Evolutionary conservation across 257 asterid species (phyloP).

Genomic region (Ocimum tenuiflorum): DNA sequence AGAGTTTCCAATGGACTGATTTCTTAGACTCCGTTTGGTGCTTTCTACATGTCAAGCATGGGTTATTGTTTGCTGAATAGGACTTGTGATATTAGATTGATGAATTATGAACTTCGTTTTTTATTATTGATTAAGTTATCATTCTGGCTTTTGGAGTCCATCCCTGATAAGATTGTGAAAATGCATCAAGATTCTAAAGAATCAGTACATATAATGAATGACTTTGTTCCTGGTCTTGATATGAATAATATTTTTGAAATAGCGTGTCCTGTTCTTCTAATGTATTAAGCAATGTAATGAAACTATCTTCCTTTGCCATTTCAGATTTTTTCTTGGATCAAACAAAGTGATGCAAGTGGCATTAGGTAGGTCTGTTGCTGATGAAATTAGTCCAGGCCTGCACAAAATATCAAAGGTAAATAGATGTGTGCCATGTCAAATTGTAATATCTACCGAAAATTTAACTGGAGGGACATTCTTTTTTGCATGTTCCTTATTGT

Average conservation of each 20-base stretch:
- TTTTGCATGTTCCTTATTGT: not conserved
- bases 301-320: not conserved
- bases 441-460: not conserved
- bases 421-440: not conserved
- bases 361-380: constrained; percentile 24
- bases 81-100: not conserved
- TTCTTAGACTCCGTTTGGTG: no score
- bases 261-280: not conserved
- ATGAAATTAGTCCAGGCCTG: constrained; percentile 20
- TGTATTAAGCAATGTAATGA: not conserved
- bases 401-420: constrained; percentile 23
- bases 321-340: constrained; percentile 26
- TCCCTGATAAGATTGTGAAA: not conserved
- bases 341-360: constrained; percentile 26
- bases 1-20: no score
- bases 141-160: not conserved
- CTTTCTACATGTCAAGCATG: no score
- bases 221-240: not conserved
- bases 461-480: no score
- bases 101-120: no score
- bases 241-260: not conserved
- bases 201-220: not conserved
- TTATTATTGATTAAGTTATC: not conserved
- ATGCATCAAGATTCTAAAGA: not conserved
- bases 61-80: not conserved